Conservation (phyloP, 164 flowering plant genomes). For the Magnolia kwangsiensis region DNA sequence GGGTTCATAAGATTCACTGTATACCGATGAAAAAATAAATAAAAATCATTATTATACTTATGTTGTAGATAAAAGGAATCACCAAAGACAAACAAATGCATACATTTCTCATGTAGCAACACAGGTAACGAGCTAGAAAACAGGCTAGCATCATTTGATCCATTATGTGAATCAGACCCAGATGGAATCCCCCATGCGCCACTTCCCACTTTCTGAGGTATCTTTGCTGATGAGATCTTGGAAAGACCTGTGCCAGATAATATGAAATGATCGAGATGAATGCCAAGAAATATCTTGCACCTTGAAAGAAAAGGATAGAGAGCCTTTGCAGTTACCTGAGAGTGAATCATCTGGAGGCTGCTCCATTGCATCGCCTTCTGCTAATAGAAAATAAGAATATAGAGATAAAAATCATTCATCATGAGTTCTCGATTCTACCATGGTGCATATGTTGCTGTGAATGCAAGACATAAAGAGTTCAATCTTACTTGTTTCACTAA, state of each 20-base stretch:
- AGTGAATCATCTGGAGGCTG: constrained; percentile 24
- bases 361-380: constrained; percentile 36
- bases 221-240: constrained; percentile 22
- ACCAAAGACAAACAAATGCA: constrained; percentile 13
- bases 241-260: constrained; percentile 32
- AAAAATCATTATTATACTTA: not conserved
- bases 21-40: constrained; percentile 4
- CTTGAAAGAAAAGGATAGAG: not conserved
- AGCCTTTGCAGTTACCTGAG: constrained; percentile 25
- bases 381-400: constrained; percentile 4
- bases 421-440: not conserved
- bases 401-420: not conserved
- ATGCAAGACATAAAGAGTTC: not conserved
- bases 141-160: constrained; percentile 66
- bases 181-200: constrained; percentile 44
- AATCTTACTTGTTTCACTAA: not conserved
- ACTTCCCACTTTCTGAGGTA: constrained; percentile 33
- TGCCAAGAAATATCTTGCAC: not conserved
- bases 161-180: constrained; percentile 40
- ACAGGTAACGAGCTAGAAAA: constrained; percentile 93
- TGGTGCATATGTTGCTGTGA: not conserved
- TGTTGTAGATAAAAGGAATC: not conserved
- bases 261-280: not conserved
- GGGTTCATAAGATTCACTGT: constrained; percentile 57
- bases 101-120: constrained; percentile 80